Percentiles rank a stretch among this genome's conserved stretches.
Evolutionary conservation across 1,139 yeast species (phyloP).

Genomic region (Wickerhamomyces sp.): DNA sequence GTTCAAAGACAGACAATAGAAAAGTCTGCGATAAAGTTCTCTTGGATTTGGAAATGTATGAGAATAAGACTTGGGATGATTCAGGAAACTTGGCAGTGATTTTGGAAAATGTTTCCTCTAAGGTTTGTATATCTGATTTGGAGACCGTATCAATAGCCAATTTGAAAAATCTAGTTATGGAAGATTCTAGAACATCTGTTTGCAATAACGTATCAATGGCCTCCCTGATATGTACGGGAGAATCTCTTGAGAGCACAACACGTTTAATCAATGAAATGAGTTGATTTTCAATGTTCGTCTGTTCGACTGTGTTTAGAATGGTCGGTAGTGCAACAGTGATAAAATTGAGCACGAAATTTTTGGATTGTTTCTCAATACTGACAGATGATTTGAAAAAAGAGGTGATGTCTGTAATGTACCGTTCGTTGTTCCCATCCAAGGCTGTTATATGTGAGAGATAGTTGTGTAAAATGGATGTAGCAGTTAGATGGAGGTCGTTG

Average conservation of each 20-base stretch:
- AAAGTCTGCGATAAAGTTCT: conserved; percentile 46
- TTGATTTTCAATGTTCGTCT: neutral
- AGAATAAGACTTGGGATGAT: conserved; percentile 36
- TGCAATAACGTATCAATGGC: conserved; percentile 8
- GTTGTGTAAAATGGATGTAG: conserved; percentile 12
- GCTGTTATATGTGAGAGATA: conserved; percentile 6
- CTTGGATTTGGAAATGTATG: conserved; percentile 35
- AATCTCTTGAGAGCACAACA: conserved; percentile 10
- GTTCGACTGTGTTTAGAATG: conserved; percentile 6
- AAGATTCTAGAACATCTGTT: conserved; percentile 8
- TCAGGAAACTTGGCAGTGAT: conserved; percentile 32
- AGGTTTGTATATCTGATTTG: conserved; percentile 22
- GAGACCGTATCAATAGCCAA: conserved; percentile 14
- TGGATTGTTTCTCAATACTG: conserved; percentile 12
- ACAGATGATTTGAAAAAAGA: conserved; percentile 3
- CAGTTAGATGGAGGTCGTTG: conserved; percentile 9
- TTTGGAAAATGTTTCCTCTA: conserved; percentile 38
- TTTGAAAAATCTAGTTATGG: conserved; percentile 20
- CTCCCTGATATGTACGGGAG: conserved; percentile 3
- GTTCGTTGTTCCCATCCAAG: neutral
- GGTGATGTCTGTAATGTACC: neutral
- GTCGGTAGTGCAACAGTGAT: conserved; percentile 17
- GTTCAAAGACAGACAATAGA: conserved; percentile 31
- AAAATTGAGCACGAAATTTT: conserved; percentile 14
- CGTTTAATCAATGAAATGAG: conserved; percentile 9